Conservation (phyloP, 306 rosid species). For the Senna tora region DNA sequence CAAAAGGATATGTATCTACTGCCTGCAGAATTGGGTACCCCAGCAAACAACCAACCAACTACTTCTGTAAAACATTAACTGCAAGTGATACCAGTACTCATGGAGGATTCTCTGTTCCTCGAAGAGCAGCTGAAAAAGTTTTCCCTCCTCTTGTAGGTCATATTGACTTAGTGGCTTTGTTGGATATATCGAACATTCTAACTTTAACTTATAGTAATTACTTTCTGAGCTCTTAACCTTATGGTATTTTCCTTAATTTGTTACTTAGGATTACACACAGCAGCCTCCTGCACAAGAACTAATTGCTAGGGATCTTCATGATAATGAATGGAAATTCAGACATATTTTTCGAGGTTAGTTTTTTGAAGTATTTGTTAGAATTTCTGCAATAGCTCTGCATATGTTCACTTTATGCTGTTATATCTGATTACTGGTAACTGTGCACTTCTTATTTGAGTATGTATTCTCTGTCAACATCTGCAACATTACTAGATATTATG, state of each 20-base stretch:
- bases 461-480: slow-evolving; percentile 11
- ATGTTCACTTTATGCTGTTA: slow-evolving; percentile 6
- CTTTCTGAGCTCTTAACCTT: slow-evolving; percentile 26
- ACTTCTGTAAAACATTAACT: slow-evolving; percentile 74
- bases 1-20: slow-evolving; percentile 71
- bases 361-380: background rate
- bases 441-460: slow-evolving; percentile 17
- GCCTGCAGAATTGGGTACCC: slow-evolving; percentile 73
- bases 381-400: slow-evolving; percentile 5
- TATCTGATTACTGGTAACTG: background rate
- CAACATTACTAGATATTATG: slow-evolving; percentile 1
- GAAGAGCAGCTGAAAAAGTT: slow-evolving; percentile 85
- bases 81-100: slow-evolving; percentile 85
- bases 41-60: slow-evolving; percentile 74
- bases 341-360: slow-evolving; percentile 69
- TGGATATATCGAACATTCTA: slow-evolving; percentile 27
- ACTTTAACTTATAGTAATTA: background rate
- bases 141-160: slow-evolving; percentile 76
- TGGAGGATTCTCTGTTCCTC: slow-evolving; percentile 84
- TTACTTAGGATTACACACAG: slow-evolving; percentile 64
- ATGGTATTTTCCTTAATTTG: slow-evolving; percentile 10
- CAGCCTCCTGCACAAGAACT: slow-evolving; percentile 83
- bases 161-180: slow-evolving; percentile 43
- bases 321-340: slow-evolving; percentile 76
- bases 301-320: slow-evolving; percentile 77